Conservation (phyloP, 108 stramenopile genomes). For the Skeletonema grethae region DNA sequence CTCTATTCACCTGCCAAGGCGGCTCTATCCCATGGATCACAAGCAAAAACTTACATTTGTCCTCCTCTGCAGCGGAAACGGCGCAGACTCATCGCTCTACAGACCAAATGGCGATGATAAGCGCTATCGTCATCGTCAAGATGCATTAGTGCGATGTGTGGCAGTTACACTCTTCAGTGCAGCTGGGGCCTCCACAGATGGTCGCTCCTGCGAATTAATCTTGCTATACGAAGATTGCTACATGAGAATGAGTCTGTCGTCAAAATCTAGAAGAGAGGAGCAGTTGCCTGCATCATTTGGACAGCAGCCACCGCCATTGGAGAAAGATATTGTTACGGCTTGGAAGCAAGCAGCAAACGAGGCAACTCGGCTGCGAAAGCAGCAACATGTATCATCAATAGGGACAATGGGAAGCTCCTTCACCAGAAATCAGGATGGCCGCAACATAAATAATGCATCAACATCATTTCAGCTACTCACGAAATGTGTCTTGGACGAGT, state of each 20-base stretch:
- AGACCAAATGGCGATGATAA: constrained; percentile 72
- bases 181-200: neutral
- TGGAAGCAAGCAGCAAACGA: constrained; percentile 64
- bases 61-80: constrained; percentile 65
- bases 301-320: constrained; percentile 29
- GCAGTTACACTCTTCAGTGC: constrained; percentile 69
- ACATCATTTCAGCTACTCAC: constrained; percentile 2
- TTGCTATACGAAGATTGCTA: constrained; percentile 67
- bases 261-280: neutral
- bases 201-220: constrained; percentile 44
- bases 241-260: constrained; percentile 30
- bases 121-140: constrained; percentile 73
- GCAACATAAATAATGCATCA: neutral
- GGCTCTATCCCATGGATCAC: neutral
- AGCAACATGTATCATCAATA: constrained; percentile 2
- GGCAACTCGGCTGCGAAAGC: constrained; percentile 10
- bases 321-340: constrained; percentile 57
- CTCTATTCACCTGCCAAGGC: neutral
- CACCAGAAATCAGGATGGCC: constrained; percentile 7
- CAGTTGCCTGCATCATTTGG: neutral
- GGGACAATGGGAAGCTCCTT: neutral
- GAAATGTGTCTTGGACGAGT: constrained; percentile 24
- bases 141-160: constrained; percentile 78
- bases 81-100: constrained; percentile 59
- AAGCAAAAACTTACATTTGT: constrained; percentile 38